These are phyloP conservation scores for Gaeumannomyces tritici DNA, from an alignment of 2,329 filamentous ascomycete species.

Conservation along the genomic window DNA sequence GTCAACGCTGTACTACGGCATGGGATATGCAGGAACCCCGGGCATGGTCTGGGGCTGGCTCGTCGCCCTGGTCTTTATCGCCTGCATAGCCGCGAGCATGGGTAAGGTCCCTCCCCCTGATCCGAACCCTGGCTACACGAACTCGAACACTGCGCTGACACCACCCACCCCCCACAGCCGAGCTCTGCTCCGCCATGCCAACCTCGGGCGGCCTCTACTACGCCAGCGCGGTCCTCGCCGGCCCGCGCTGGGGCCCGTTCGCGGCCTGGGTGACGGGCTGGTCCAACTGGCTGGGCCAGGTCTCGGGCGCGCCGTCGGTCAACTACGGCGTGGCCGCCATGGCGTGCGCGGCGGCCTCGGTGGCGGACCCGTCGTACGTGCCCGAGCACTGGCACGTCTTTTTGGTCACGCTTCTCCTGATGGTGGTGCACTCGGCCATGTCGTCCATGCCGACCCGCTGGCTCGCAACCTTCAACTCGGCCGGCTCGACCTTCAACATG, in stretches of 20 bases:
- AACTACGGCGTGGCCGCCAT: conserved; percentile 28
- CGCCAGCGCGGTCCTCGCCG: conserved; percentile 48
- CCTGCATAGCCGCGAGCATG: conserved; percentile 59
- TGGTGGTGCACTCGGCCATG: conserved; percentile 41
- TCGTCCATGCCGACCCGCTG: conserved; percentile 45
- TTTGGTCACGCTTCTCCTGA: conserved; percentile 47
- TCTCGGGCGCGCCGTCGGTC: conserved; percentile 30
- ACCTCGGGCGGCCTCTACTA: conserved; percentile 51
- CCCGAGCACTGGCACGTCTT: conserved; percentile 38
- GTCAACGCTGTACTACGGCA: conserved; percentile 61
- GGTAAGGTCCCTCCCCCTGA: no score
- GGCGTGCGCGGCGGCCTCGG: conserved; percentile 24
- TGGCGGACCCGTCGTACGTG: conserved; percentile 24
- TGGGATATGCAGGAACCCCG: conserved; percentile 38
- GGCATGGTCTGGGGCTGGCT: conserved; percentile 73
- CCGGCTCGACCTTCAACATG: conserved; percentile 44
- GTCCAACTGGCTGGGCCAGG: conserved; percentile 31
- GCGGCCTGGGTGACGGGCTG: conserved; percentile 30
- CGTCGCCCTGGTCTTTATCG: conserved; percentile 62
- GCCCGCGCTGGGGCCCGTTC: conserved; percentile 27
- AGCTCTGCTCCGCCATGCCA: conserved; percentile 49
- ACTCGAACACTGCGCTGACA: neutral
- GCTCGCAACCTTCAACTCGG: conserved; percentile 47
- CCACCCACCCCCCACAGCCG: conserved; percentile 27
- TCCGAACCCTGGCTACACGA: no score